Percentiles rank a stretch among this genome's conserved stretches.
These are phyloP conservation scores for Peterozyma xylosa DNA, from an alignment of 805 yeast species.

Conservation along the genomic window DNA sequence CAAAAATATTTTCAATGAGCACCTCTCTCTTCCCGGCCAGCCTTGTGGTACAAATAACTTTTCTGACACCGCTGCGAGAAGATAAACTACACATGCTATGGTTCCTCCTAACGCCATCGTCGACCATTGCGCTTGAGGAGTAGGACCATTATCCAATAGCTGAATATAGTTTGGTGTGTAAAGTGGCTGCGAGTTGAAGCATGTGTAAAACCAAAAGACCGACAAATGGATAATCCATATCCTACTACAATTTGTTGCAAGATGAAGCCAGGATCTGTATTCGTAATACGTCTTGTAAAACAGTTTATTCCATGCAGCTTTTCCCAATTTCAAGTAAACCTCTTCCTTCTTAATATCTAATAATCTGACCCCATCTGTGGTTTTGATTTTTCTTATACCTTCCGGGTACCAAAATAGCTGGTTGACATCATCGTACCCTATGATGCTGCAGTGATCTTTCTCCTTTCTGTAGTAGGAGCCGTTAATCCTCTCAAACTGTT, in stretches of 20 bases:
- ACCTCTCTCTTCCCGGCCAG: constrained; percentile 40
- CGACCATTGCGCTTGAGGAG: constrained; percentile 34
- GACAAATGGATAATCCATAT: constrained; percentile 46
- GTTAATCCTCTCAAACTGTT: constrained; percentile 44
- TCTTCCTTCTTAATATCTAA: constrained; percentile 20
- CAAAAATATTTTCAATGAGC: constrained; percentile 23
- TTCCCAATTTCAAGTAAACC: constrained; percentile 24
- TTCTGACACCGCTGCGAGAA: constrained; percentile 35
- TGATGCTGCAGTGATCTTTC: constrained; percentile 56
- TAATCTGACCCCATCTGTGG: constrained; percentile 25
- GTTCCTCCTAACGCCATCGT: constrained; percentile 38
- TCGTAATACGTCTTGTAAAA: constrained; percentile 41
- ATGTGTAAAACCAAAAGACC: constrained; percentile 44
- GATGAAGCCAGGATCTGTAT: constrained; percentile 41
- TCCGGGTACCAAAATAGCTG: constrained; percentile 42
- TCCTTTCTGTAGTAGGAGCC: constrained; percentile 57
- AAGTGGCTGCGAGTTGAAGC: constrained; percentile 41
- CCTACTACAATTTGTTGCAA: constrained; percentile 40
- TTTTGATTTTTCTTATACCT: constrained; percentile 24
- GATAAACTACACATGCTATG: constrained; percentile 32
- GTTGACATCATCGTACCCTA: constrained; percentile 51
- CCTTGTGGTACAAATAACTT: constrained; percentile 34
- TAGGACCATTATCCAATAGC: constrained; percentile 34
- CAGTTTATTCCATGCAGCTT: constrained; percentile 31
- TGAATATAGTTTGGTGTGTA: constrained; percentile 36